Evolutionary conservation across 345 rosid species (phyloP), one percentile per base, ranked within the genome.

Genomic region (Lepidium africanum): DNA sequence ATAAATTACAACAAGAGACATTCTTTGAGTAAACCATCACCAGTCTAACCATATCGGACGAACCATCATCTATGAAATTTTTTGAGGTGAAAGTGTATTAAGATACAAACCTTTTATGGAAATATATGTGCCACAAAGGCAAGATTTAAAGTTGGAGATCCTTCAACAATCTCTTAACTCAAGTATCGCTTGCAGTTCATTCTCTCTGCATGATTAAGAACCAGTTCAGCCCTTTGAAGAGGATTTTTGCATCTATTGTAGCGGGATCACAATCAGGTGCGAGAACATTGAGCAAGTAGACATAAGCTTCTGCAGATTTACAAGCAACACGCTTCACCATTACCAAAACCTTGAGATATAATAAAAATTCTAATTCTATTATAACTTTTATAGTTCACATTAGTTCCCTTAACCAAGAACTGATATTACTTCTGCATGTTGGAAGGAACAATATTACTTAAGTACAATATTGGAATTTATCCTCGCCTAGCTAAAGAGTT

Each of bases 51-150:
- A 14, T 35, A 46, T 5, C 63, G 23, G 12, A 46, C 17, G 16
- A 9, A 36, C 40, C 25, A 15, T 15, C 59, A 17, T 11, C 0
- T 21, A 49, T n/a, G 58, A 50, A 52, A 5, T 0, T 27, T 58
- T 19, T 54, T 43, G 47, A 65, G 47, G 49, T 64, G 21, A 33
- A 36, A 58, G 11, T 14, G 17, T 36, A 46, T 71, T 39, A 62
- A 12, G 32, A 73, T 70, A 57, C 33, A 58, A 66, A 92, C 97
- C 98, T 88, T 73, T 82, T 82, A 81, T 53, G 90, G 97, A 79
- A 93, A 93, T 62, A 93, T 88, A 65, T 88, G 96, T 27, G 96
- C 98, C 52, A 88, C 87, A 48, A 93, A 90, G 3, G 94, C 97
- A 27, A 93, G 96, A 80, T 93, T 93, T 74, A 93, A 71, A 76